phyloP scores from a whole-genome alignment of 139 green algal genomes.

The Eudorina sp. region DNA sequence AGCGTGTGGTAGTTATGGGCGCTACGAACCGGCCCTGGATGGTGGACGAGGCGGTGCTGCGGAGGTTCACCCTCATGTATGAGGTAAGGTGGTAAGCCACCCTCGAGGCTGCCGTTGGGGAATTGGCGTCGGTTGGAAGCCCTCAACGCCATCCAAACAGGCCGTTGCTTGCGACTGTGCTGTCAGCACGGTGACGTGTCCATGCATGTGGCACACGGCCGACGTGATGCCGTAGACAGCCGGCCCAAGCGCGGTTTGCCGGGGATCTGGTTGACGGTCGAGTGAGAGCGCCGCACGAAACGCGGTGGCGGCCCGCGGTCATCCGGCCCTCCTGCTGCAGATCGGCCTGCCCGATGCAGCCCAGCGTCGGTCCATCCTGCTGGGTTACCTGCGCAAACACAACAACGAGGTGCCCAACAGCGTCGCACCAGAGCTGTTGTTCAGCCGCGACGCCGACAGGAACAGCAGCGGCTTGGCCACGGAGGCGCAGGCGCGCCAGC shows the following conservation, averaged over 20 bases:
- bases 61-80: slow-evolving; percentile 80
- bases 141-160: too few relatives aligned
- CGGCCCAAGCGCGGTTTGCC: too few relatives aligned
- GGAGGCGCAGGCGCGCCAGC: background rate
- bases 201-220: too few relatives aligned
- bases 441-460: background rate
- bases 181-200: too few relatives aligned
- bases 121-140: too few relatives aligned
- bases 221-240: too few relatives aligned
- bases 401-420: slow-evolving; percentile 28
- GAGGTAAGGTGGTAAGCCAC: too few relatives aligned
- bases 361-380: slow-evolving; percentile 80
- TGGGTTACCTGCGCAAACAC: slow-evolving; percentile 60
- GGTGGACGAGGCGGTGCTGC: slow-evolving; percentile 73
- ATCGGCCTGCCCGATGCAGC: slow-evolving; percentile 73
- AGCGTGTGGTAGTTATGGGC: slow-evolving; percentile 87
- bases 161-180: too few relatives aligned
- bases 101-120: too few relatives aligned
- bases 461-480: background rate
- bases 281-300: too few relatives aligned
- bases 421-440: slow-evolving; percentile 44
- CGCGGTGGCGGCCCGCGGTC: too few relatives aligned
- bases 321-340: slow-evolving; percentile 55
- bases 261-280: too few relatives aligned
- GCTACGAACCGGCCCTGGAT: slow-evolving; percentile 89